Conservation (phyloP, 192 early-diverging fungal species). For the Diversispora epigaea region DNA sequence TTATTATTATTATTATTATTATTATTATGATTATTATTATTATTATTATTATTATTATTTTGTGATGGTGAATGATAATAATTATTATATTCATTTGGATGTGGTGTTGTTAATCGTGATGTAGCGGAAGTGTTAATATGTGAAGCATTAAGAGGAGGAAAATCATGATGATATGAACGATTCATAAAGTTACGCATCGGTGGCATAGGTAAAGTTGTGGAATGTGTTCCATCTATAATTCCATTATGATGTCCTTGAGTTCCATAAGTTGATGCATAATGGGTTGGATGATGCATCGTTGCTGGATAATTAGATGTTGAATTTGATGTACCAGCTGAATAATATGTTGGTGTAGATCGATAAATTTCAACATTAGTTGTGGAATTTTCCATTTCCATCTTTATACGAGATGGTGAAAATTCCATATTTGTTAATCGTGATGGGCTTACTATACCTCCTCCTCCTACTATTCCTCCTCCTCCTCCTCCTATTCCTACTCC, state of each 20-base stretch:
- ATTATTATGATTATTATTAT: background rate
- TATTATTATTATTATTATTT: background rate
- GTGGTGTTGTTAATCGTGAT: background rate
- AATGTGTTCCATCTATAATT: slow-evolving; percentile 3
- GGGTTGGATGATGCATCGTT: background rate
- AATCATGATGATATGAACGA: slow-evolving; percentile 9
- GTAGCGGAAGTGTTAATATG: background rate
- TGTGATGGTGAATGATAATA: slow-evolving; percentile 5
- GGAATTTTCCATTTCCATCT: slow-evolving; percentile 9
- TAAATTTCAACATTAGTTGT: background rate
- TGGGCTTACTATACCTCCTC: slow-evolving; percentile 16
- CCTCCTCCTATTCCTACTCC: too few relatives aligned
- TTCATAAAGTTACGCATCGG: background rate
- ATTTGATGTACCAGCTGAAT: background rate
- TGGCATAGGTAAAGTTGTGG: slow-evolving; percentile 5
- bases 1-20: background rate
- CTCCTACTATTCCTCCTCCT: too few relatives aligned
- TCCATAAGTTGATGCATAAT: slow-evolving; percentile 2
- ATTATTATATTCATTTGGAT: slow-evolving; percentile 8
- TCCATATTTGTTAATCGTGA: slow-evolving; percentile 13
- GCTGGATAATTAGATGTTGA: background rate
- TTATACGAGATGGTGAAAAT: slow-evolving; percentile 6
- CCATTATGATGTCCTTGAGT: background rate
- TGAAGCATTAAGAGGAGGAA: slow-evolving; percentile 14
- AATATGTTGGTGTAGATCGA: background rate